These are phyloP conservation scores for Alternaria hordeiaustralica DNA, from an alignment of 2,329 filamentous ascomycete species.

Conservation along the genomic window DNA sequence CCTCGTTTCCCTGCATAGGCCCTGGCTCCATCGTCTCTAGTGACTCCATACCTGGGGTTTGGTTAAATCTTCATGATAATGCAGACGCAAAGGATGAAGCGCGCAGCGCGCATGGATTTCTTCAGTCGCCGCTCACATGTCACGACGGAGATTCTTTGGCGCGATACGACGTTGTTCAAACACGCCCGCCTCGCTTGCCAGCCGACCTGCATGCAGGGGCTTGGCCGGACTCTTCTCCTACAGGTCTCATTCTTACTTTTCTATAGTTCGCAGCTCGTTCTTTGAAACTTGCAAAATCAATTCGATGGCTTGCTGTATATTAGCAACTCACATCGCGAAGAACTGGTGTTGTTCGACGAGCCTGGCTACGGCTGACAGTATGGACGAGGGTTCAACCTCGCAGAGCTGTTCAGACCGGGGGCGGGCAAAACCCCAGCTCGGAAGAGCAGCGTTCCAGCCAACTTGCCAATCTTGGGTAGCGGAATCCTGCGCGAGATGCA, in stretches of 20 bases:
- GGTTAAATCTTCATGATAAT: constrained; percentile 13
- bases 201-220: constrained; percentile 22
- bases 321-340: not conserved
- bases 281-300: not conserved
- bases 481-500: constrained; percentile 1
- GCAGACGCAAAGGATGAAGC: constrained; percentile 3
- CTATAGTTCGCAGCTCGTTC: not conserved
- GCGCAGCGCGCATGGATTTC: constrained; percentile 1
- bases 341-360: not conserved
- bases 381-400: not conserved
- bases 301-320: not conserved
- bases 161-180: not conserved
- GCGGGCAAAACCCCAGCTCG: not conserved
- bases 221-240: not conserved
- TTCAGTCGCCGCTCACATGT: constrained; percentile 2
- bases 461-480: constrained; percentile 8
- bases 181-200: constrained; percentile 27
- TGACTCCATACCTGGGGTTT: constrained; percentile 19
- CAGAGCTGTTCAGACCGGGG: not conserved
- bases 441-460: not conserved
- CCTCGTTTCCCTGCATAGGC: not conserved
- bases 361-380: not conserved
- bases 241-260: constrained; percentile 4
- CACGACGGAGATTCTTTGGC: constrained; percentile 1
- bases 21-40: constrained; percentile 17